phyloP scores from a whole-genome alignment of 1,284 basidiomycete species.

The Moniliophthora roreri region DNA sequence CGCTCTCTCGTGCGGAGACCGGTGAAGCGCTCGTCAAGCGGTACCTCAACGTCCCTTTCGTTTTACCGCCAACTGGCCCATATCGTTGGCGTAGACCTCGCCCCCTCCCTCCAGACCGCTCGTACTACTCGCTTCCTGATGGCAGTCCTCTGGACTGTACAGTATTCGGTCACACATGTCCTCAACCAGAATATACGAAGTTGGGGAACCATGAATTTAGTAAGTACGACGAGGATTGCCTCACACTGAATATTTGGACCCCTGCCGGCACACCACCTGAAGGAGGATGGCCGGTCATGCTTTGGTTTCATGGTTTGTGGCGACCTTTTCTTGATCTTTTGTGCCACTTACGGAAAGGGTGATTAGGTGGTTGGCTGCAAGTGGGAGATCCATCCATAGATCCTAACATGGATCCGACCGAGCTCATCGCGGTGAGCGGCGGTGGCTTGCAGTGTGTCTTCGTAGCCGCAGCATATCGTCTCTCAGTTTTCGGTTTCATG shows the following conservation, averaged over 20 bases:
- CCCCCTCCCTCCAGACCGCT: slow-evolving; percentile 9
- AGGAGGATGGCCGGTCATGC: slow-evolving; percentile 17
- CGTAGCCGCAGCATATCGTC: slow-evolving; percentile 13
- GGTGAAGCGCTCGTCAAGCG: slow-evolving; percentile 8
- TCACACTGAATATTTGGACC: slow-evolving; percentile 15
- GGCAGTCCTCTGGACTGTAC: slow-evolving; percentile 14
- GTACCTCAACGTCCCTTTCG: slow-evolving; percentile 15
- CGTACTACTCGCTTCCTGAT: slow-evolving; percentile 4
- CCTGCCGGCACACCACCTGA: slow-evolving; percentile 13
- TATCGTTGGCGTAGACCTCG: slow-evolving; percentile 16
- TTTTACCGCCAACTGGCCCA: slow-evolving; percentile 12
- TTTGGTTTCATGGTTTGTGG: slow-evolving; percentile 14
- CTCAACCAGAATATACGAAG: slow-evolving; percentile 15
- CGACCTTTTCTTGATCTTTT: not conserved
- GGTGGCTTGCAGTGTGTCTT: slow-evolving; percentile 16
- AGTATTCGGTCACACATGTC: slow-evolving; percentile 14
- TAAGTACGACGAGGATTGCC: slow-evolving; percentile 14
- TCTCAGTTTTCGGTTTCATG: slow-evolving; percentile 16
- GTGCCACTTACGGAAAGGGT: not conserved
- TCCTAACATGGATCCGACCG: slow-evolving; percentile 15
- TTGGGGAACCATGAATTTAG: slow-evolving; percentile 10
- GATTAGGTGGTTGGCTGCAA: slow-evolving; percentile 16
- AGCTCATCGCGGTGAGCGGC: slow-evolving; percentile 11
- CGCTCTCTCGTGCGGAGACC: slow-evolving; percentile 11
- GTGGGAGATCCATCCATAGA: slow-evolving; percentile 15